Evolutionary conservation across 2,329 filamentous ascomycete genomes (phyloP), one percentile per base, ranked within the genome.

Genomic region (Penicillium sp.): DNA sequence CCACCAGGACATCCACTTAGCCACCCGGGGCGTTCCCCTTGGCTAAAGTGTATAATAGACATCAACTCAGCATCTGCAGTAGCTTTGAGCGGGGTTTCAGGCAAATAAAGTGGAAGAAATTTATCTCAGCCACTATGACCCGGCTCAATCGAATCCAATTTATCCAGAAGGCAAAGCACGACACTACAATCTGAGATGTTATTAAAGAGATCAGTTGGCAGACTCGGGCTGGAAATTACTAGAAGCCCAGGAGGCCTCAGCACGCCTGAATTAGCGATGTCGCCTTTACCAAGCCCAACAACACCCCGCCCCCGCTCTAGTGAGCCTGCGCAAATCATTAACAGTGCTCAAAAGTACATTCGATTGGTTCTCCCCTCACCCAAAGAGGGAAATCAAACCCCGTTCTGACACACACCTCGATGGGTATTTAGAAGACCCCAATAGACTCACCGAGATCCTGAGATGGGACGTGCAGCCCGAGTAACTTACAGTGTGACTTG

Each of bases 341-440:
- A 7, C 22, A 16, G 37, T 57, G 16, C 29, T 50, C 5, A 63
- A 60, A 48, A 52, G 7, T 10, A 41, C 54, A 37, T 47, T 53
- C 22, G 47, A 54, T 21, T 53, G 24, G n/a, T 45, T 37, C 26
- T 55, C 50, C 31, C 44, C 22, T 24, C 8, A 5, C 5, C 14
- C 29, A 29, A 29, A 29, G 3, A 29, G 13, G 10, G 29, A 13
- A 5, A 13, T 13, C 10, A 31, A 31, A 31, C 3, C 29, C 29
- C 29, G 29, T 31, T 13, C 11, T 31, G 29, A 33, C 14, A 14
- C 13, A 33, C 13, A 14, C 62, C 73, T 2, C 10, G 16, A 73
- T 50, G 69, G 71, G 26, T 66, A 69, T 5, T 60, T 75, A 4
- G 59, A 63, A 39, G 65, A 72, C 26, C 63, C 69, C 2, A 54